phyloP scores from a whole-genome alignment of 2,329 filamentous ascomycete species.

The Graphilbum sp. region DNA sequence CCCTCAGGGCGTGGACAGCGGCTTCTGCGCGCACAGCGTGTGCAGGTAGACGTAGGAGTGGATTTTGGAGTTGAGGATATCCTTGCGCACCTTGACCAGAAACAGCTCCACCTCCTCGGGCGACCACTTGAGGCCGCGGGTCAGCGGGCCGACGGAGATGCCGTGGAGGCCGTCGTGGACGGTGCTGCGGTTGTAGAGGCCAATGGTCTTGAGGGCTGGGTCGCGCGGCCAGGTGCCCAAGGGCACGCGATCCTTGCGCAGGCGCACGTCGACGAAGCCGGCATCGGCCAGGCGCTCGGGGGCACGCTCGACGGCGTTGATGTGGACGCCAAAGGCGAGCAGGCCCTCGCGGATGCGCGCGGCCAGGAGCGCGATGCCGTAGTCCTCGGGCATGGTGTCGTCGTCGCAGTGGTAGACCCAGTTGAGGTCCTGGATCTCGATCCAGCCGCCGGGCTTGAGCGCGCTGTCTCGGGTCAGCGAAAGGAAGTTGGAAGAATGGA shows the following conservation, averaged over 20 bases:
- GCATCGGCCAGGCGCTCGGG: slow-evolving; percentile 15
- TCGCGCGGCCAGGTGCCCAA: slow-evolving; percentile 17
- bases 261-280: slow-evolving; percentile 18
- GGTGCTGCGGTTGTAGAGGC: slow-evolving; percentile 13
- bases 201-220: slow-evolving; percentile 11
- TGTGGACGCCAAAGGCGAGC: slow-evolving; percentile 13
- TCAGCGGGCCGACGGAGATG: slow-evolving; percentile 13
- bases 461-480: slow-evolving; percentile 2
- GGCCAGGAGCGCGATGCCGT: slow-evolving; percentile 12
- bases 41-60: slow-evolving; percentile 7
- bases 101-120: slow-evolving; percentile 12
- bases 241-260: slow-evolving; percentile 16
- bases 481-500: not conserved
- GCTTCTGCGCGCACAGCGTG: slow-evolving; percentile 6
- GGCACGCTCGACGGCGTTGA: slow-evolving; percentile 11
- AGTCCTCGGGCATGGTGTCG: slow-evolving; percentile 15
- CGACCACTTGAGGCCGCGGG: slow-evolving; percentile 12
- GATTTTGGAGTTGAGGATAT: slow-evolving; percentile 8
- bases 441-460: slow-evolving; percentile 23
- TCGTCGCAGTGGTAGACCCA: slow-evolving; percentile 11
- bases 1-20: too few relatives aligned
- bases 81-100: slow-evolving; percentile 9
- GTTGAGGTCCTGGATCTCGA: slow-evolving; percentile 21
- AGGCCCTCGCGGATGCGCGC: slow-evolving; percentile 3
- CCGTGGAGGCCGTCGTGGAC: slow-evolving; percentile 12